phyloP scores from a whole-genome alignment of 768 basidiomycete genomes.

The Porphyrellus cyaneotinctus region DNA sequence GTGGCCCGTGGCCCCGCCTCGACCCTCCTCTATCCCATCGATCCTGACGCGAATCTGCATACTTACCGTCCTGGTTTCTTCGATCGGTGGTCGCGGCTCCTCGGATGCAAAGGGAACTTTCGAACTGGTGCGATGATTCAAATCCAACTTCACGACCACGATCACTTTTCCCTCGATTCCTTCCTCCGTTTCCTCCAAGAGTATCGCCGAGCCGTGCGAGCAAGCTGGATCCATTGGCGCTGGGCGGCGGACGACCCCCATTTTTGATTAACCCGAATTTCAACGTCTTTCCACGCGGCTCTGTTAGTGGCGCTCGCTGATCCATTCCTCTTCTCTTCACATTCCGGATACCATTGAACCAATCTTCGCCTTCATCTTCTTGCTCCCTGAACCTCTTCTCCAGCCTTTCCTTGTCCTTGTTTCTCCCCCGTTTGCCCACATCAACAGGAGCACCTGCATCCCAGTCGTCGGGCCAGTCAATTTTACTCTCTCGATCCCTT shows the following conservation, averaged over 20 bases:
- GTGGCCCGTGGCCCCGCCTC: constrained; percentile 34
- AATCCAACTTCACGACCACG: constrained; percentile 4
- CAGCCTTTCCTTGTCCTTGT: constrained; percentile 55
- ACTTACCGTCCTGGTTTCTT: constrained; percentile 12
- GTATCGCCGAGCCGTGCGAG: constrained; percentile 33
- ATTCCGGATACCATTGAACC: constrained; percentile 51
- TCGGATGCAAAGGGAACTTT: constrained; percentile 25
- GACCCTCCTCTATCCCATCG: constrained; percentile 24
- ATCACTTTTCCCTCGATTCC: constrained; percentile 2
- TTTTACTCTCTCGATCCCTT: constrained; percentile 33
- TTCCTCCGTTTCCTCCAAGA: constrained; percentile 9
- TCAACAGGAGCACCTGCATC: constrained; percentile 46
- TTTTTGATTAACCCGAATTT: constrained; percentile 36
- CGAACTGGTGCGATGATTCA: constrained; percentile 2
- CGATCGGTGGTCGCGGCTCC: constrained; percentile 25
- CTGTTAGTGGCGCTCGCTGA: constrained; percentile 7
- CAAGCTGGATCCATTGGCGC: constrained; percentile 26
- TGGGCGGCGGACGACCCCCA: constrained; percentile 18
- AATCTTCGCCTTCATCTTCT: constrained; percentile 61
- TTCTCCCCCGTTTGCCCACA: constrained; percentile 63
- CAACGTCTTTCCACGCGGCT: constrained; percentile 30
- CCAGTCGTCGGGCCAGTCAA: constrained; percentile 37
- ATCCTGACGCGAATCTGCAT: constrained; percentile 10
- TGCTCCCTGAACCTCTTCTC: constrained; percentile 46
- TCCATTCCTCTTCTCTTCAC: constrained; percentile 26